Evolutionary conservation across 2,329 filamentous ascomycete species (phyloP).

Genomic region (Monosporascus sp.): DNA sequence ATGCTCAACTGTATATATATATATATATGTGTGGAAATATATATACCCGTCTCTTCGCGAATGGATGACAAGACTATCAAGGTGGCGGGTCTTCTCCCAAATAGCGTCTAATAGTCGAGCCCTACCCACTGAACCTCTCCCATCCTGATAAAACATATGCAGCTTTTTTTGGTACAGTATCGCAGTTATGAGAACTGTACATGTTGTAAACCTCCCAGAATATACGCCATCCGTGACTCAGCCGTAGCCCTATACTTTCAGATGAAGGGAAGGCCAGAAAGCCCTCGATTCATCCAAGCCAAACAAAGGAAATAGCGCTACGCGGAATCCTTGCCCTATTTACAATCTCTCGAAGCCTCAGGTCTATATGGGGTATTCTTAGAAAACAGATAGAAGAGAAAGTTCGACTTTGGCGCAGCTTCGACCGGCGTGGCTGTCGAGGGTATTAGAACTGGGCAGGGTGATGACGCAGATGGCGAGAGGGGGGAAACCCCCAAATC

Average conservation of each 20-base stretch:
- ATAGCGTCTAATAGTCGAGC: background rate
- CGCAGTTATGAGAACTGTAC: background rate
- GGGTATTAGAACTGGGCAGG: slow-evolving; percentile 25
- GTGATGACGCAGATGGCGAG: slow-evolving; percentile 13
- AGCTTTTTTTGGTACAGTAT: background rate
- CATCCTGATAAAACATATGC: background rate
- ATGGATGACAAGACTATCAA: background rate
- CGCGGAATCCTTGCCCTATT: slow-evolving; percentile 17
- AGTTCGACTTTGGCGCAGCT: slow-evolving; percentile 11
- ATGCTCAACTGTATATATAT: background rate
- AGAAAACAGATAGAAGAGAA: slow-evolving; percentile 14
- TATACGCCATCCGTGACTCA: background rate
- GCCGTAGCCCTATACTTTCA: background rate
- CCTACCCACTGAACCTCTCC: background rate
- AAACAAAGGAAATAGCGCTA: slow-evolving; percentile 28
- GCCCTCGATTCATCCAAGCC: slow-evolving; percentile 10
- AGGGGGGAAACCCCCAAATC: slow-evolving; percentile 16
- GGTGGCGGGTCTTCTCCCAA: background rate
- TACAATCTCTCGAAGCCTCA: slow-evolving; percentile 23
- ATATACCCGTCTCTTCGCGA: background rate
- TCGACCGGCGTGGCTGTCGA: slow-evolving; percentile 14
- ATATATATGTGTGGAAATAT: background rate
- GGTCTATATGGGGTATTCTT: slow-evolving; percentile 24
- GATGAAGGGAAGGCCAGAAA: slow-evolving; percentile 4
- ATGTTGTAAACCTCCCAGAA: background rate